A percentile compares a stretch with the other conserved stretches of the same genome.
Evolutionary conservation across 176 grass and related monocot genomes (phyloP).

Genomic region (Cenchrus fungigraminus): DNA sequence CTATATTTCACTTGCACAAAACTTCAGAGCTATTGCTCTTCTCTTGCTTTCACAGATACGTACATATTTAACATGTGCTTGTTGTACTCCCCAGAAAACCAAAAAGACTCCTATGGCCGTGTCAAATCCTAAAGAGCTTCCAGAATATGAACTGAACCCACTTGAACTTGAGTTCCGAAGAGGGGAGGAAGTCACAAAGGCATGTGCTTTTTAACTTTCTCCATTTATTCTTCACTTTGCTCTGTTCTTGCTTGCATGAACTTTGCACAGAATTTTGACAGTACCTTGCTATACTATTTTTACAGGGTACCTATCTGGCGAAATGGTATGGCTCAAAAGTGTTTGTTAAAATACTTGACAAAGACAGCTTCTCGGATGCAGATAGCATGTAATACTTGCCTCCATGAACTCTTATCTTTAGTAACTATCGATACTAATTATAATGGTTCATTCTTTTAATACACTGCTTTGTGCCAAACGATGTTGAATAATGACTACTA

Average conservation of each 20-base stretch:
- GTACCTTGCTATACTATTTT: slow-evolving; percentile 33
- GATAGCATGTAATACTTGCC: slow-evolving; percentile 77
- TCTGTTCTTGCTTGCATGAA: neutral
- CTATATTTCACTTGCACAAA: slow-evolving; percentile 2
- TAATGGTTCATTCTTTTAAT: neutral
- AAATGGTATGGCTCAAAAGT: slow-evolving; percentile 99
- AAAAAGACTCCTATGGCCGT: slow-evolving; percentile 88
- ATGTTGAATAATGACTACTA: neutral
- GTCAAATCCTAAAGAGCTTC: slow-evolving; percentile 83
- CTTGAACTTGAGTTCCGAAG: slow-evolving; percentile 80
- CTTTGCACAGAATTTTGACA: slow-evolving; percentile 24
- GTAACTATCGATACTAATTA: slow-evolving; percentile 26
- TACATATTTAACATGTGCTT: neutral
- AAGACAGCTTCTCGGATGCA: slow-evolving; percentile 80
- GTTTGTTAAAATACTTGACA: slow-evolving; percentile 86
- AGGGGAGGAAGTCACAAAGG: slow-evolving; percentile 75
- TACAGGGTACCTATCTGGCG: slow-evolving; percentile 74
- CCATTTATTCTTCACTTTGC: neutral
- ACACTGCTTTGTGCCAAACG: neutral
- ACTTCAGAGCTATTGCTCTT: neutral
- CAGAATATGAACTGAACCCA: slow-evolving; percentile 96
- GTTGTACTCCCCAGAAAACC: slow-evolving; percentile 62
- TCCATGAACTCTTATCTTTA: slow-evolving; percentile 28
- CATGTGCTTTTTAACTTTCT: slow-evolving; percentile 31
- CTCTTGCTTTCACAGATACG: neutral